Evolutionary conservation across 495 filamentous ascomycete species (phyloP).

Genomic region (Aspergillus indologenus): DNA sequence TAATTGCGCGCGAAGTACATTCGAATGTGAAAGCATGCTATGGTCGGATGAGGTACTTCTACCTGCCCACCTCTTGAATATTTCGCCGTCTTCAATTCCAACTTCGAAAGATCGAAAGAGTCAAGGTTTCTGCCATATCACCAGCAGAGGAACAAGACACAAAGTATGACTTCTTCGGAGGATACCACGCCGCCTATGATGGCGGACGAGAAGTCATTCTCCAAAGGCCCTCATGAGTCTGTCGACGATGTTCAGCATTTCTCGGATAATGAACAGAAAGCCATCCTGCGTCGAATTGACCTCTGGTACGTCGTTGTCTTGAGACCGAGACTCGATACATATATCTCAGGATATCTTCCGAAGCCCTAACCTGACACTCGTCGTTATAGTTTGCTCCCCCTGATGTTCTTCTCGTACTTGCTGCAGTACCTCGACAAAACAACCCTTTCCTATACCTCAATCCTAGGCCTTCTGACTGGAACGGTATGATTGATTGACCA

Average conservation of each 20-base stretch:
- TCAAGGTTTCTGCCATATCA: no score
- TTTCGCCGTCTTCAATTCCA: not conserved
- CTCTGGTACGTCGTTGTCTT: slow-evolving; percentile 1
- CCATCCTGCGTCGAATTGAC: slow-evolving; percentile 8
- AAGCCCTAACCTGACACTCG: no score
- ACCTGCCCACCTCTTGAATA: not conserved
- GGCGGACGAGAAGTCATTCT: not conserved
- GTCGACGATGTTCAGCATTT: slow-evolving; percentile 1
- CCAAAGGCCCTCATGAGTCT: slow-evolving; percentile 4
- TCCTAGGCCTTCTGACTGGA: slow-evolving; percentile 6
- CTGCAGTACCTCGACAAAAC: slow-evolving; percentile 14
- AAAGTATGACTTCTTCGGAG: not conserved
- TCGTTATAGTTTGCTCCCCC: slow-evolving; percentile 9
- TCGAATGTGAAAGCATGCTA: no score
- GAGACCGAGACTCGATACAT: no score
- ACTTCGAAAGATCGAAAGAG: no score
- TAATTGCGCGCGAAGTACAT: no score
- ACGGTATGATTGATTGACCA: not conserved
- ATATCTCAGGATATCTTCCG: no score
- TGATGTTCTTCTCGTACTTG: slow-evolving; percentile 13
- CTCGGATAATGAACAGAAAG: slow-evolving; percentile 5
- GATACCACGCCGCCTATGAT: not conserved
- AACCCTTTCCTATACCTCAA: slow-evolving; percentile 7
- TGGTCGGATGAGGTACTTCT: not conserved
- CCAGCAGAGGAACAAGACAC: not conserved